phyloP scores from a whole-genome alignment of 352 stramenopile genomes.

The Globisporangium cylindrosporum region DNA sequence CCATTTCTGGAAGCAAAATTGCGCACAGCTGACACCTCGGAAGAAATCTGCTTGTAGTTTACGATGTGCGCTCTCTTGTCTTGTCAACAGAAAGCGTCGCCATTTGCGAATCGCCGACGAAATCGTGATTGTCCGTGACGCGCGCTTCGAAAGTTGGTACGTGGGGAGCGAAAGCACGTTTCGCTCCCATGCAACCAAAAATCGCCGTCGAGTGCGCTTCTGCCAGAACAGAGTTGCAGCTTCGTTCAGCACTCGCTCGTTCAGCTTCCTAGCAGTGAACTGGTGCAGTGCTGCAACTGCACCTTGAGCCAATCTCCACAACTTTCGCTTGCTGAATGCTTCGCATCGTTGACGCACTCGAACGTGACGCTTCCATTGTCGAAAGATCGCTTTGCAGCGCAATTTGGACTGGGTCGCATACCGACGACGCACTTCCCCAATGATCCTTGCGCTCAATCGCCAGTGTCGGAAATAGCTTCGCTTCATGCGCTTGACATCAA shows the following conservation, averaged over 20 bases:
- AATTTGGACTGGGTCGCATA: neutral
- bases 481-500: neutral
- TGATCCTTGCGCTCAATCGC: neutral
- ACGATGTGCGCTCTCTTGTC: slow-evolving; percentile 9
- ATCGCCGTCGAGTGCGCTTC: slow-evolving; percentile 1
- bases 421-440: slow-evolving; percentile 5
- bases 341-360: neutral
- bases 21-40: slow-evolving; percentile 14
- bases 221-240: slow-evolving; percentile 3
- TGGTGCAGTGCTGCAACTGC: neutral
- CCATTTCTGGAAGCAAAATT: slow-evolving; percentile 9
- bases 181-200: slow-evolving; percentile 1
- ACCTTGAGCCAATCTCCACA: neutral
- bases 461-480: neutral
- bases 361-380: neutral
- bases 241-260: slow-evolving; percentile 9
- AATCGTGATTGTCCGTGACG: slow-evolving; percentile 6
- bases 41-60: slow-evolving; percentile 33
- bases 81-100: slow-evolving; percentile 8
- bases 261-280: neutral
- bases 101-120: slow-evolving; percentile 14
- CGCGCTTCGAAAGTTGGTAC: slow-evolving; percentile 1
- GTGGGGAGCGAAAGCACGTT: neutral
- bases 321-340: neutral
- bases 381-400: neutral